Evolutionary conservation across 78 protist species (phyloP).

Genomic region (Monosiga brevicollis): DNA sequence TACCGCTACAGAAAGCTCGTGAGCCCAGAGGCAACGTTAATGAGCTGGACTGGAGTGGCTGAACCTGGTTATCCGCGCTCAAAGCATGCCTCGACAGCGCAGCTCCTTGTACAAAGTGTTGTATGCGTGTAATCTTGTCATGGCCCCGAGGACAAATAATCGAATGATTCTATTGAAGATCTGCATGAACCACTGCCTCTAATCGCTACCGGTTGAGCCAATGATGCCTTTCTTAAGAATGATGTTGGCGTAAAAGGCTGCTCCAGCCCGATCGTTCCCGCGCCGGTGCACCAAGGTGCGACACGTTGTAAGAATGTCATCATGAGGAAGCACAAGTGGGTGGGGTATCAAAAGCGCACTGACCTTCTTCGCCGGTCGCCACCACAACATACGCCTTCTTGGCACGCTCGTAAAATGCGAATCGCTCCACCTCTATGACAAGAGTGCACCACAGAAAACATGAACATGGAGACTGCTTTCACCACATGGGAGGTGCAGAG

Average conservation of each 20-base stretch:
- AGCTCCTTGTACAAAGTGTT: no score
- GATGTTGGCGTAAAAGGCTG: not conserved
- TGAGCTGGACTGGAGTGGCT: no score
- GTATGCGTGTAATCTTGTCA: no score
- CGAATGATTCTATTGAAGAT: no score
- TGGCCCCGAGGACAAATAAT: no score
- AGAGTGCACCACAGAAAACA: not conserved
- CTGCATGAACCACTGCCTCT: no score
- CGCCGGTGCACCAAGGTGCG: not conserved
- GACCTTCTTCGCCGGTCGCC: not conserved
- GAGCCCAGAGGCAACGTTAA: no score
- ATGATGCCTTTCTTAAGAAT: slow-evolving; percentile 7
- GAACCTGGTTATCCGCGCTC: no score
- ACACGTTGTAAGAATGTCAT: not conserved
- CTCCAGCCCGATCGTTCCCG: no score
- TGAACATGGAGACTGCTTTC: not conserved
- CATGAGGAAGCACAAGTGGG: not conserved
- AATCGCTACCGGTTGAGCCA: not conserved
- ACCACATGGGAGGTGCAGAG: not conserved
- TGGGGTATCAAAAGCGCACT: not conserved
- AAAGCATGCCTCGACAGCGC: no score
- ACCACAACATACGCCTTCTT: not conserved
- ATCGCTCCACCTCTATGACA: slow-evolving; percentile 1
- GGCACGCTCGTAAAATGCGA: slow-evolving; percentile 6
- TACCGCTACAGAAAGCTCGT: no score